These are phyloP conservation scores for Persicaria maculosa DNA, from an alignment of 148 eudicot species.

Conservation along the genomic window DNA sequence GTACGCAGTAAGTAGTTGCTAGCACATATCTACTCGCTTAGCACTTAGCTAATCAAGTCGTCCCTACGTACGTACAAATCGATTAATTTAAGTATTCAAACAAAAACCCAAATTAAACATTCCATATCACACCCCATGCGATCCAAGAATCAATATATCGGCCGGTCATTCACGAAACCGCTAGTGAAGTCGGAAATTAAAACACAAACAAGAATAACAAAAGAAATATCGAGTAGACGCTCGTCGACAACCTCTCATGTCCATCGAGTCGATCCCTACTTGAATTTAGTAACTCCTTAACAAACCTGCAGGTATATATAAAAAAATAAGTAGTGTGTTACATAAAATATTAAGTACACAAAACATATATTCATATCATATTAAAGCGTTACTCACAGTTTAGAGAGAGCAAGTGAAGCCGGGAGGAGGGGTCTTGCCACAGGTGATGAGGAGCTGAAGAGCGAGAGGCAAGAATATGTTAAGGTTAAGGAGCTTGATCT, in stretches of 20 bases:
- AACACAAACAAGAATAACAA: background rate
- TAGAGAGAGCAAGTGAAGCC: slow-evolving; percentile 81
- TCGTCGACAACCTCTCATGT: slow-evolving; percentile 10
- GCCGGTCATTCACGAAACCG: background rate
- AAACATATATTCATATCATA: no score
- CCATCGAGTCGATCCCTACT: background rate
- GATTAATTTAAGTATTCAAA: background rate
- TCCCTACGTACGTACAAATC: slow-evolving; percentile 7
- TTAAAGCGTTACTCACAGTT: background rate
- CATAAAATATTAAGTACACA: no score
- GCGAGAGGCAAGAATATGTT: slow-evolving; percentile 68
- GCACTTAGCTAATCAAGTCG: background rate
- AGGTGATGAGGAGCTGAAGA: slow-evolving; percentile 79
- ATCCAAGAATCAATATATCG: background rate
- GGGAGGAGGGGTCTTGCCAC: slow-evolving; percentile 88
- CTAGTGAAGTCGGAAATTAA: background rate
- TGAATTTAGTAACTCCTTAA: background rate
- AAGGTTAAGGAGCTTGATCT: slow-evolving; percentile 67
- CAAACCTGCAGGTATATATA: background rate
- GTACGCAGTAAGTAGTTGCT: background rate
- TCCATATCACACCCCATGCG: background rate
- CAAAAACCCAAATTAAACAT: background rate
- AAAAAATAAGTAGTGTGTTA: no score
- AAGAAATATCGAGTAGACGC: background rate
- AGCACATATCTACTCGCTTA: background rate